Evolutionary conservation across 257 asterid genomes (phyloP).

Genomic region (Vinca minor): DNA sequence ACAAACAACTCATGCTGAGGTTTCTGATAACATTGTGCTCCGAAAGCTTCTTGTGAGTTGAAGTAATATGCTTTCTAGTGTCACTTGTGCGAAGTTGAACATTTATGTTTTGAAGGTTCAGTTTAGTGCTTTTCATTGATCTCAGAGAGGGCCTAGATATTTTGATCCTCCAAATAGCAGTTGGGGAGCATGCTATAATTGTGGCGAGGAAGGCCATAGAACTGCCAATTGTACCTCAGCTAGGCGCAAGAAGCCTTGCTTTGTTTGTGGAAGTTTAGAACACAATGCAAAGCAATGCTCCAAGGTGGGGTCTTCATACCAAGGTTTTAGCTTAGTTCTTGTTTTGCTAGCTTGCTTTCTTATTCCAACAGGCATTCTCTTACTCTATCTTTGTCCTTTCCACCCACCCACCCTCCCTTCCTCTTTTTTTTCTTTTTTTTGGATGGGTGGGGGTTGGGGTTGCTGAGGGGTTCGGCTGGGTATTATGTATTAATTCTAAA

Average conservation of each 20-base stretch:
- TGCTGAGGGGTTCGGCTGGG: no score
- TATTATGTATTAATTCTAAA: no score
- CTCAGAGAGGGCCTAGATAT: constrained; percentile 96
- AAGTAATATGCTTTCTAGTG: constrained; percentile 28
- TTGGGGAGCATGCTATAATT: constrained; percentile 92
- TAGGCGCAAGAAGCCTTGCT: constrained; percentile 85
- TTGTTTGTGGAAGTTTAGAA: constrained; percentile 85
- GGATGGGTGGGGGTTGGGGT: no score
- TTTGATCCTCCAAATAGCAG: constrained; percentile 88
- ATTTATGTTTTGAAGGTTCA: constrained; percentile 20
- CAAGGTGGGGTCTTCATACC: constrained; percentile 40
- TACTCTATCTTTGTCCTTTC: no score
- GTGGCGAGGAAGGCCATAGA: constrained; percentile 94
- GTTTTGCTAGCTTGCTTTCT: neutral
- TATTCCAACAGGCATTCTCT: neutral
- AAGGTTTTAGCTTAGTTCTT: constrained; percentile 1
- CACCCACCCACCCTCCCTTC: no score
- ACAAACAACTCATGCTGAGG: constrained; percentile 39
- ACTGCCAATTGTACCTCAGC: constrained; percentile 71
- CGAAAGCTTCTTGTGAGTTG: constrained; percentile 98
- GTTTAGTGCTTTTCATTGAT: constrained; percentile 30
- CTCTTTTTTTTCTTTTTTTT: neutral
- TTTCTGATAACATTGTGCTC: constrained; percentile 48
- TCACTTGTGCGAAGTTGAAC: constrained; percentile 24
- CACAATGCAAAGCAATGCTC: constrained; percentile 74